These are phyloP conservation scores for Effrenium voratum DNA, from an alignment of 73 alveolate species.

Conservation along the genomic window DNA sequence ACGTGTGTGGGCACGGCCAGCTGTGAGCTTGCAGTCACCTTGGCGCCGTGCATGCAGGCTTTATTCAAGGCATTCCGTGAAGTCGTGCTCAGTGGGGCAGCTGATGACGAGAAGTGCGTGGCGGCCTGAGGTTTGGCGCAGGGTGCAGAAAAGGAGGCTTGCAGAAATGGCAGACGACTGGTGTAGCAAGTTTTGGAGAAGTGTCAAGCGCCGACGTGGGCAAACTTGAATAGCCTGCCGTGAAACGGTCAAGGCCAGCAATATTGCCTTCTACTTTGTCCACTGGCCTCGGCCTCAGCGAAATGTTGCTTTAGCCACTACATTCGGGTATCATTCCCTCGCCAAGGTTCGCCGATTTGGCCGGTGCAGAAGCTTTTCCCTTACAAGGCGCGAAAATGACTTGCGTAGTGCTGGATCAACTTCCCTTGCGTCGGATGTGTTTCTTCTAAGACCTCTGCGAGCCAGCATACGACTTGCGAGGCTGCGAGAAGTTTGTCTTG, in stretches of 20 bases:
- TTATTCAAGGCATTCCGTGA: slow-evolving; percentile 82
- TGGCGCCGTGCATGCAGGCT: slow-evolving; percentile 19
- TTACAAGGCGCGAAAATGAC: slow-evolving; percentile 5
- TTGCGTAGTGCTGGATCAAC: neutral
- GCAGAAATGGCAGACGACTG: neutral
- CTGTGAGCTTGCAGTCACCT: neutral
- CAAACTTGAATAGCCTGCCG: neutral
- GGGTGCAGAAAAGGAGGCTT: neutral
- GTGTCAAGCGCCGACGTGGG: neutral
- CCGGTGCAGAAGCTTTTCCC: slow-evolving; percentile 66
- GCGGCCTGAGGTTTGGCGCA: too few species aligned
- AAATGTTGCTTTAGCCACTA: too few species aligned
- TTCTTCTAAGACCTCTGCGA: neutral
- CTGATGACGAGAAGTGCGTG: slow-evolving; percentile 37
- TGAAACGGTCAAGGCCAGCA: slow-evolving; percentile 27
- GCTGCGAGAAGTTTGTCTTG: slow-evolving; percentile 84
- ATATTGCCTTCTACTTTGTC: slow-evolving; percentile 60
- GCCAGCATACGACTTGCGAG: neutral
- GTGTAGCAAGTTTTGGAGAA: neutral
- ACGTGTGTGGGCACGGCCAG: neutral
- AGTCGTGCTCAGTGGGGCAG: slow-evolving; percentile 49
- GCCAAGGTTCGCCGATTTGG: slow-evolving; percentile 58
- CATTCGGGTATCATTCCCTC: neutral
- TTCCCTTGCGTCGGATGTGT: neutral
- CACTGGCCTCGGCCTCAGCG: slow-evolving; percentile 37